Evolutionary conservation across 768 basidiomycete genomes (phyloP).

Genomic region (Pholiota conissans): DNA sequence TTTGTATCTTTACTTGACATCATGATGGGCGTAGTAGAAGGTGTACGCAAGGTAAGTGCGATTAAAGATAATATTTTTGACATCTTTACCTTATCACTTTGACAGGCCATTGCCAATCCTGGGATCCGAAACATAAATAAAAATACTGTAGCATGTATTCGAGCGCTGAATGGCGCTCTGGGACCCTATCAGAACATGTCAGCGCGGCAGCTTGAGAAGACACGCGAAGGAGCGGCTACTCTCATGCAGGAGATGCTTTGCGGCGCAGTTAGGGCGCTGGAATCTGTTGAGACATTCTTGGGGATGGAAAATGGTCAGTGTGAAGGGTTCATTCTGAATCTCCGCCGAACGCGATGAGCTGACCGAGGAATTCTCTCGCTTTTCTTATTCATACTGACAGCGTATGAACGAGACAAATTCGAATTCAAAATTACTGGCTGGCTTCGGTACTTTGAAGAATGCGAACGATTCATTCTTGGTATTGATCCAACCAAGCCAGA

Average conservation of each 20-base stretch:
- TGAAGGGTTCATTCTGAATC: neutral
- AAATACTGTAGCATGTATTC: slow-evolving; percentile 16
- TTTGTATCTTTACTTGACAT: slow-evolving; percentile 19
- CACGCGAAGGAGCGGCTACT: slow-evolving; percentile 10
- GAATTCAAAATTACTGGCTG: slow-evolving; percentile 20
- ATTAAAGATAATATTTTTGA: neutral
- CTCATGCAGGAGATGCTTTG: slow-evolving; percentile 19
- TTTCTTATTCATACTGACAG: neutral
- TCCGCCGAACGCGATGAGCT: neutral
- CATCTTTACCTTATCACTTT: neutral
- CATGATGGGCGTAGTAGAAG: slow-evolving; percentile 16
- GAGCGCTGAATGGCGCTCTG: slow-evolving; percentile 14
- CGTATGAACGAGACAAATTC: slow-evolving; percentile 16
- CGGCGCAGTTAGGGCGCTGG: slow-evolving; percentile 14
- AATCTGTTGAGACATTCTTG: slow-evolving; percentile 13
- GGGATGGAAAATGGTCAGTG: slow-evolving; percentile 15
- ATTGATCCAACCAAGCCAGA: slow-evolving; percentile 6
- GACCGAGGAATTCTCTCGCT: neutral
- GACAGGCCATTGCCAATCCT: slow-evolving; percentile 13
- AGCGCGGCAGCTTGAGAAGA: slow-evolving; percentile 16
- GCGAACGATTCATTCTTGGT: slow-evolving; percentile 11
- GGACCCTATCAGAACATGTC: slow-evolving; percentile 17
- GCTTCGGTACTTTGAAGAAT: slow-evolving; percentile 19
- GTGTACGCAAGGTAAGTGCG: slow-evolving; percentile 13
- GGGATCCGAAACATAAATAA: slow-evolving; percentile 20